Conservation (phyloP, 768 basidiomycete genomes). For the Rossbeevera mucosa region DNA sequence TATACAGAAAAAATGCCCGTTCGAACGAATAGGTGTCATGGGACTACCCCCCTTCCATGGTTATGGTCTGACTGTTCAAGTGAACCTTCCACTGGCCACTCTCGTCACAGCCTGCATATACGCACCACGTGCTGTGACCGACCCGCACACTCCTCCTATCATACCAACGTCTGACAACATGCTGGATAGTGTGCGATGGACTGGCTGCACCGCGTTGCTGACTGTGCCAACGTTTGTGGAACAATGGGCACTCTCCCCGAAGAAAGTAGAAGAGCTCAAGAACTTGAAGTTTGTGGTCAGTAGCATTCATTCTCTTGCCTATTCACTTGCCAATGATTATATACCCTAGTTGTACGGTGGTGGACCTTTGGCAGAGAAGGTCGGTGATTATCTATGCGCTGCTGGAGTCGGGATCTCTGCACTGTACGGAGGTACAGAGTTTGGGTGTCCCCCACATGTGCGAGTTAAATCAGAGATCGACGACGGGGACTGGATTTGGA, state of each 20-base stretch:
- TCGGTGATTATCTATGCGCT: conserved; percentile 13
- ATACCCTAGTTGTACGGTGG: conserved; percentile 7
- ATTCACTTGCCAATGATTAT: not conserved
- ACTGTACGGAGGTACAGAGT: conserved; percentile 22
- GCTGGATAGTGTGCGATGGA: conserved; percentile 10
- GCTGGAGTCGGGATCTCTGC: conserved; percentile 13
- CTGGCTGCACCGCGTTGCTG: conserved; percentile 8
- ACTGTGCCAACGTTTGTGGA: conserved; percentile 21
- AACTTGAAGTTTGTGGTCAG: conserved; percentile 17
- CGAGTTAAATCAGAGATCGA: conserved; percentile 1
- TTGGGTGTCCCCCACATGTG: conserved; percentile 5
- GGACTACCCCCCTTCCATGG: conserved; percentile 40
- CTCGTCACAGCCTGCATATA: conserved; percentile 28
- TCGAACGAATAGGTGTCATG: conserved; percentile 25
- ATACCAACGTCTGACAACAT: conserved; percentile 21
- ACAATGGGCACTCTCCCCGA: conserved; percentile 6
- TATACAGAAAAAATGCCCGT: not conserved
- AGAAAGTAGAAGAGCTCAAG: conserved; percentile 17
- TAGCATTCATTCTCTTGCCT: not conserved
- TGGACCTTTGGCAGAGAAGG: conserved; percentile 11
- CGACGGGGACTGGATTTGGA: conserved; percentile 18
- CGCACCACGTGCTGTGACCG: conserved; percentile 23
- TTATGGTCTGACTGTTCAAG: conserved; percentile 29
- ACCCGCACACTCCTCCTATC: conserved; percentile 9
- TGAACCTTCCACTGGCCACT: conserved; percentile 29